A percentile compares a stretch with the other conserved stretches of the same genome.
Evolutionary conservation across 805 yeast genomes (phyloP).

Genomic region (Monosporozyma siamensis): DNA sequence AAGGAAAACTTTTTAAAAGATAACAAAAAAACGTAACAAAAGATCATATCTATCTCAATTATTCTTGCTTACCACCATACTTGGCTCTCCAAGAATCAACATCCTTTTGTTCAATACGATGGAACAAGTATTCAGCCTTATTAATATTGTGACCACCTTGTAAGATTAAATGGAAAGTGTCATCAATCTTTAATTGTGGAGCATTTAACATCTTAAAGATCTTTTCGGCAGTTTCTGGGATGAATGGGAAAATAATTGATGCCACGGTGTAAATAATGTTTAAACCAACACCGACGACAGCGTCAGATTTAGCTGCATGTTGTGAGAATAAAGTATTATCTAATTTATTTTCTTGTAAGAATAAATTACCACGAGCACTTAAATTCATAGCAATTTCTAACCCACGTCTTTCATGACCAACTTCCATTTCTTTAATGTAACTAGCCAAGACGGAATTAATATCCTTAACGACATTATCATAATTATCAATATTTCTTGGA

Average conservation of each 20-base stretch:
- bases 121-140: constrained; percentile 84
- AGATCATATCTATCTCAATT: constrained; percentile 3
- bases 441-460: constrained; percentile 49
- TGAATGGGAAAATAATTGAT: constrained; percentile 74
- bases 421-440: constrained; percentile 68
- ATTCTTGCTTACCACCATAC: constrained; percentile 70
- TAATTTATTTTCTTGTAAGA: constrained; percentile 90
- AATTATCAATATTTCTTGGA: constrained; percentile 39
- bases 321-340: constrained; percentile 78
- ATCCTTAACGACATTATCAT: constrained; percentile 41
- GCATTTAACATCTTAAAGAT: constrained; percentile 76
- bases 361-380: constrained; percentile 87
- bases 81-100: constrained; percentile 76
- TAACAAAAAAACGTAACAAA: too few species aligned
- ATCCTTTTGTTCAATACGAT: constrained; percentile 83
- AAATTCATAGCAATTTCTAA: constrained; percentile 85
- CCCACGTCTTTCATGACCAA: constrained; percentile 76
- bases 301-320: constrained; percentile 73
- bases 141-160: constrained; percentile 79
- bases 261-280: constrained; percentile 82
- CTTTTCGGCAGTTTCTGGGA: constrained; percentile 71
- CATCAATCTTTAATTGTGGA: constrained; percentile 70
- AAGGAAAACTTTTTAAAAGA: constrained; percentile 2
- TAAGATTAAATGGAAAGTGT: constrained; percentile 59
- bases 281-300: constrained; percentile 85